Evolutionary conservation across 192 early-diverging fungal genomes (phyloP).

Genomic region (Podila epigama): DNA sequence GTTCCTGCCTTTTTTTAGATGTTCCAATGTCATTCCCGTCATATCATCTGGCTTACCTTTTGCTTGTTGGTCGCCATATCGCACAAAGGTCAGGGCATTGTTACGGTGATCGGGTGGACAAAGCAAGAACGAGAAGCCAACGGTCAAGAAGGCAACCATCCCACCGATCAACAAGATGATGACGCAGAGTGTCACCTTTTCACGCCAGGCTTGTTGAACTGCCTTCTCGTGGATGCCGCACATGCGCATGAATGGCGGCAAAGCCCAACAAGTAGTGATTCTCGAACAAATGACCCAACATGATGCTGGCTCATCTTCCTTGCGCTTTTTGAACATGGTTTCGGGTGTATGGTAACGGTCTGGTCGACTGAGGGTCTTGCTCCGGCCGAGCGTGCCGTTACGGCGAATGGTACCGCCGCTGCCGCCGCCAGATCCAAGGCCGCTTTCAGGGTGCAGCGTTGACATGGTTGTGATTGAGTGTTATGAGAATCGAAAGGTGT

Average conservation of each 20-base stretch:
- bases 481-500: neutral
- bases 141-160: constrained; percentile 75
- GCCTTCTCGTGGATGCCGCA: constrained; percentile 60
- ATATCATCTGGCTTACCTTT: too few relatives aligned
- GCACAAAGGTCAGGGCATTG: constrained; percentile 38
- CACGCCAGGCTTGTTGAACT: constrained; percentile 75
- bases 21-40: too few relatives aligned
- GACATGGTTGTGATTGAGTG: constrained; percentile 12
- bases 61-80: constrained; percentile 25
- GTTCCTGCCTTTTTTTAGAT: too few relatives aligned
- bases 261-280: constrained; percentile 68
- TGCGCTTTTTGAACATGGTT: constrained; percentile 69
- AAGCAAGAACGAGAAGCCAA: constrained; percentile 58
- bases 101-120: constrained; percentile 36
- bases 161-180: constrained; percentile 76
- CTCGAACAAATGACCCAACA: constrained; percentile 69
- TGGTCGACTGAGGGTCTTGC: constrained; percentile 76
- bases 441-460: constrained; percentile 10
- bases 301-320: constrained; percentile 40
- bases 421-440: constrained; percentile 2
- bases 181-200: constrained; percentile 72
- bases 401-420: constrained; percentile 24
- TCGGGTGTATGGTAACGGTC: constrained; percentile 72
- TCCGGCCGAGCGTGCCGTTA: constrained; percentile 66
- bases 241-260: constrained; percentile 58